Evolutionary conservation across 202 grass and related monocot genomes (phyloP), one percentile per base, ranked within the genome.

Genomic region (Bolboschoenoplectus hybrid): DNA sequence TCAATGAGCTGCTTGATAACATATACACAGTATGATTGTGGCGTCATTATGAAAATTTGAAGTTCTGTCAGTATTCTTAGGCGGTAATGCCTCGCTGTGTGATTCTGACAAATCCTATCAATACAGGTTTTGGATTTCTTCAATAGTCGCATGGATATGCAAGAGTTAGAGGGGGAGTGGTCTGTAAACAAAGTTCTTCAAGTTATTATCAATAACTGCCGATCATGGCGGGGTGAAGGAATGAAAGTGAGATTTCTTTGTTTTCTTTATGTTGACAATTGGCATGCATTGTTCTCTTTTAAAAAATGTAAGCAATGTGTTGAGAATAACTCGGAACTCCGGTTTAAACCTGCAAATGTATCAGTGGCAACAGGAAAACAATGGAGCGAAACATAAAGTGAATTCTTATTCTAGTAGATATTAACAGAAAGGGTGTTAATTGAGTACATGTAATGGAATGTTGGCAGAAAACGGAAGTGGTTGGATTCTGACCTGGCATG

Each of bases 141-240:
- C 80, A 99, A 99, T 81, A 94, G 93, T 89, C 89, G 97, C 76
- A 99, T 99, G 90, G 93, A 99, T 86, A 96, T 91, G 93, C 97
- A 99, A 40, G 74, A 94, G 76, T 73, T 91, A 85, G 89, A 99
- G 67, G 97, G 90, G 52, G 63, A 68, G 49, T 99, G 97, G 97
- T 99, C 97, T 53, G 97, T 99, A 38, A 90, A 92, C 84, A 94
- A 99, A 69, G 93, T 99, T 91, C 97, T 99, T 90, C 86, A 96
- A 84, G 85, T 99, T 76, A 96, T 99, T 85, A 91, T 92, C 49
- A 94, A 90, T 87, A 94, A 88, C 80, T 99, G 91, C 1, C 92
- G 93, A 32, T 99, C 97, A 84, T 99, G 97, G 97, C 97, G 83
- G 82, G 92, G 97, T 80, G 93, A 99, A 85, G 93, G 97, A 70